Evolutionary conservation across 2,329 filamentous ascomycete genomes (phyloP).

Genomic region (Verticillium nubilum): DNA sequence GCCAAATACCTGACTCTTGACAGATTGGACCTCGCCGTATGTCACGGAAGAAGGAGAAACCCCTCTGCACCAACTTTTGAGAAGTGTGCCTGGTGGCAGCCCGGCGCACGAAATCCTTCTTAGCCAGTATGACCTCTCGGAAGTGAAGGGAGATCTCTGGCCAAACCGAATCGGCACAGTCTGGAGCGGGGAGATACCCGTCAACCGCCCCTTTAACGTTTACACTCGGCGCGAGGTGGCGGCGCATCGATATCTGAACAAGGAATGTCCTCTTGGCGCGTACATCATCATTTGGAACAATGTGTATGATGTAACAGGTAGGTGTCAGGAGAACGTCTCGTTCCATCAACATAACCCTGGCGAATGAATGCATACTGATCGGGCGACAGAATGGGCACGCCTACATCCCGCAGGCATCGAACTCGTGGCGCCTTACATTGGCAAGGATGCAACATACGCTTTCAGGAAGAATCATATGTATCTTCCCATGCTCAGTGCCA

Average conservation of each 20-base stretch:
- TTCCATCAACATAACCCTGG: rapidly evolving
- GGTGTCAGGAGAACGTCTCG: background rate
- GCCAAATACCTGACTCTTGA: background rate
- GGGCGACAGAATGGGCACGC: constrained; percentile 6
- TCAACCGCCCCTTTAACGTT: background rate
- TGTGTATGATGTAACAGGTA: constrained; percentile 12
- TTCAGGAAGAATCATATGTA: constrained; percentile 5
- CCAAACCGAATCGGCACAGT: constrained; percentile 3
- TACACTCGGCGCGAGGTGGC: background rate
- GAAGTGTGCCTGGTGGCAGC: background rate
- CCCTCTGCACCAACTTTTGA: background rate
- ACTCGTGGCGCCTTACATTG: constrained; percentile 1
- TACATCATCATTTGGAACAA: constrained; percentile 5
- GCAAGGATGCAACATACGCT: constrained; percentile 5
- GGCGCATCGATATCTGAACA: background rate
- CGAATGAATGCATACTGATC: background rate
- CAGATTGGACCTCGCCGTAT: background rate
- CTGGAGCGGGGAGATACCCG: background rate
- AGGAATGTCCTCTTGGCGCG: background rate
- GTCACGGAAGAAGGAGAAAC: background rate
- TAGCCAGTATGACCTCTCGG: background rate
- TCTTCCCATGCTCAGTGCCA: background rate
- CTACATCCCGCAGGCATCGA: constrained; percentile 9
- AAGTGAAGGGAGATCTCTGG: background rate
- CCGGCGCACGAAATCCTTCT: background rate